A percentile compares a stretch with the other conserved stretches of the same genome.
Evolutionary conservation across 257 asterid species (phyloP).

Genomic region (Solanum stenotomum): DNA sequence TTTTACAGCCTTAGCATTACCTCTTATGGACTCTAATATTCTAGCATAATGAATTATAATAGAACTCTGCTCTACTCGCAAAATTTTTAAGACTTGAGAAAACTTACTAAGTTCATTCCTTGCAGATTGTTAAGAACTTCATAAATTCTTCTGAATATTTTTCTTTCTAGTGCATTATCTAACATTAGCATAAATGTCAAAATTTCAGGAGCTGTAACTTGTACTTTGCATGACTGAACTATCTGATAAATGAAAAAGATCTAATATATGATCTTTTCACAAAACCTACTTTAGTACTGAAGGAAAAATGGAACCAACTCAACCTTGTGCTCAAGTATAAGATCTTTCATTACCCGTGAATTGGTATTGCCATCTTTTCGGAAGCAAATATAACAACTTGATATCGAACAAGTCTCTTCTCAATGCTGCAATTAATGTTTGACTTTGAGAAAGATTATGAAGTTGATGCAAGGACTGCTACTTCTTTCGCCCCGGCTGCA

Average conservation of each 20-base stretch:
- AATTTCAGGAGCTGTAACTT: background rate
- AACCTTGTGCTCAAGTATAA: too few species aligned
- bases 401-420: too few species aligned
- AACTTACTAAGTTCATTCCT: slow-evolving; percentile 86
- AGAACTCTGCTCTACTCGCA: background rate
- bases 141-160: slow-evolving; percentile 33
- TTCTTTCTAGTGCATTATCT: slow-evolving; percentile 83
- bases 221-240: background rate
- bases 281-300: too few species aligned
- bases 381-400: too few species aligned
- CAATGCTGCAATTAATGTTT: slow-evolving; percentile 75
- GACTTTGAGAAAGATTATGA: slow-evolving; percentile 87
- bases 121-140: slow-evolving; percentile 86
- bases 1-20: background rate
- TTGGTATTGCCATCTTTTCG: too few species aligned
- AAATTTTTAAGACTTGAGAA: background rate
- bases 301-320: too few species aligned
- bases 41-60: background rate
- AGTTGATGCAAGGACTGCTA: slow-evolving; percentile 89
- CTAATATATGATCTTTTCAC: background rate
- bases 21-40: background rate
- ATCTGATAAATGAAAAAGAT: slow-evolving; percentile 1
- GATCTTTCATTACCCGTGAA: too few species aligned
- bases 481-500: slow-evolving; percentile 92
- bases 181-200: background rate